A percentile compares a stretch with the other conserved stretches of the same genome.
Conservation (phyloP, 108 stramenopile genomes). For the Schizochytrium sp. region DNA sequence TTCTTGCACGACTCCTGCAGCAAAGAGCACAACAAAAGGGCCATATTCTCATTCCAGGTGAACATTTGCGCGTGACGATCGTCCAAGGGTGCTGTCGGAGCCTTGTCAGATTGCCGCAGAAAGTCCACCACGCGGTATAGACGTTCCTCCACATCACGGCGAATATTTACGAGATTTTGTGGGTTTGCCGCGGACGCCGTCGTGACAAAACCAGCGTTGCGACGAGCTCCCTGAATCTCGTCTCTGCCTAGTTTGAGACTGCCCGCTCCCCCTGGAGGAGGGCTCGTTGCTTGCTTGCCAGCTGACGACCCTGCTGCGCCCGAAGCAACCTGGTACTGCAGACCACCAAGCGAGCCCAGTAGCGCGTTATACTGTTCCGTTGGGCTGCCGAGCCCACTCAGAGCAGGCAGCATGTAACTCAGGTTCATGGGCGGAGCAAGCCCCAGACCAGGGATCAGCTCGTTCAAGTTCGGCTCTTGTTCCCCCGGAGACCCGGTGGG, state of each 20-base stretch:
- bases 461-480: too few species aligned
- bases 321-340: not conserved
- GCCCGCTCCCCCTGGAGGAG: not conserved
- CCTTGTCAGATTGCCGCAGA: not conserved
- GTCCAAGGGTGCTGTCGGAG: not conserved
- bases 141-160: not conserved
- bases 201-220: not conserved
- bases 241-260: not conserved
- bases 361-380: not conserved
- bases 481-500: too few species aligned
- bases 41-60: constrained; percentile 2
- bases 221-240: not conserved
- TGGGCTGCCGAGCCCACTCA: not conserved
- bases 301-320: too few species aligned
- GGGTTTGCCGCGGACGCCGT: not conserved
- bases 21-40: not conserved
- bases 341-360: not conserved
- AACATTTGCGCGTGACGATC: not conserved
- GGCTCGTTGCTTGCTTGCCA: too few species aligned
- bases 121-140: not conserved
- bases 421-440: not conserved
- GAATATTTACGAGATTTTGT: not conserved
- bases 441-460: not conserved
- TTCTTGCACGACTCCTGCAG: constrained; percentile 7
- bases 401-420: not conserved